Percentiles rank a stretch among this genome's conserved stretches.
Evolutionary conservation across 1,284 basidiomycete species (phyloP).

Genomic region (Rhodotorula mucilaginosa): DNA sequence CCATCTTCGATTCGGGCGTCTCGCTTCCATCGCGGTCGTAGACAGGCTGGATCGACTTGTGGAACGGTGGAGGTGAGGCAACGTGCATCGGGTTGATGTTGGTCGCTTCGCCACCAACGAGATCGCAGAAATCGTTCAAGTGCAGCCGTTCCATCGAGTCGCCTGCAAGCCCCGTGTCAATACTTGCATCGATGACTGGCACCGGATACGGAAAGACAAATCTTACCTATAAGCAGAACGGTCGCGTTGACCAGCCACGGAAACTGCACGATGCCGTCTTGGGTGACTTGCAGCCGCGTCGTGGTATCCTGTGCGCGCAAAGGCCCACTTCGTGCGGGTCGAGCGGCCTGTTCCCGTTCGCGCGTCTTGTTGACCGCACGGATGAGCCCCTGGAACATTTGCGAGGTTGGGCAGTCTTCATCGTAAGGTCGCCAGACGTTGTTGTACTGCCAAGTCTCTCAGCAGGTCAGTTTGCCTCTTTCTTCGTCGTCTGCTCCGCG

Average conservation of each 20-base stretch:
- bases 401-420: slow-evolving; percentile 26
- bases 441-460: slow-evolving; percentile 4
- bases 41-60: slow-evolving; percentile 28
- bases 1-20: slow-evolving; percentile 21
- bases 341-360: slow-evolving; percentile 1
- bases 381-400: slow-evolving; percentile 23
- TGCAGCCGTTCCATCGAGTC: slow-evolving; percentile 42
- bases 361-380: not conserved
- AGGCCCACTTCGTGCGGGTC: not conserved
- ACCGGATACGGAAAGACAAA: not conserved
- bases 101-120: slow-evolving; percentile 28
- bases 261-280: slow-evolving; percentile 11
- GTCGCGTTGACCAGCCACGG: slow-evolving; percentile 34
- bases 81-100: slow-evolving; percentile 32
- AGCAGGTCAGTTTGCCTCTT: not conserved
- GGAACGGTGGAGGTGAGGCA: slow-evolving; percentile 28
- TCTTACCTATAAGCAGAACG: slow-evolving; percentile 26
- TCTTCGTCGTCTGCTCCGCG: rapidly evolving
- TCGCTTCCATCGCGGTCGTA: slow-evolving; percentile 20
- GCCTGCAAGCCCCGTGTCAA: slow-evolving; percentile 8
- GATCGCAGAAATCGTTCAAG: slow-evolving; percentile 33
- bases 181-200: not conserved
- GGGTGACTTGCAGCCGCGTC: not conserved
- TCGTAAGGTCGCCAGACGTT: slow-evolving; percentile 37
- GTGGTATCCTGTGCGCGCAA: slow-evolving; percentile 11